These are phyloP conservation scores for Neonectria magnoliae DNA, from an alignment of 2,329 filamentous ascomycete genomes.

Conservation along the genomic window DNA sequence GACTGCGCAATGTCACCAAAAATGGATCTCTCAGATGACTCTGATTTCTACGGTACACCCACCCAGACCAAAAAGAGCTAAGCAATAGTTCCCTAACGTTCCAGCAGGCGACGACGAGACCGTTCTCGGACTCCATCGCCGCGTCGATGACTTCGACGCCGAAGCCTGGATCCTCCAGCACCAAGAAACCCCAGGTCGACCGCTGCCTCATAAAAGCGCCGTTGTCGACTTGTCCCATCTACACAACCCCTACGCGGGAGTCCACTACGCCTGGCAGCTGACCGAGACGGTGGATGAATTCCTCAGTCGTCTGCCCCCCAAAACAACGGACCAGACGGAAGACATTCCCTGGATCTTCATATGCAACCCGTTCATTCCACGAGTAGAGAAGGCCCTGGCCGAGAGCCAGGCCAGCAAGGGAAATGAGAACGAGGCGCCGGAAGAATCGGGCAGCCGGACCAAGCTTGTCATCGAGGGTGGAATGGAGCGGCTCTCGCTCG, in stretches of 20 bases:
- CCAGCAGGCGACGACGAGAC: constrained; percentile 64
- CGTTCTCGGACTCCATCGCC: constrained; percentile 58
- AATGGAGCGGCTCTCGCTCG: constrained; percentile 57
- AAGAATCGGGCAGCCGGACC: constrained; percentile 57
- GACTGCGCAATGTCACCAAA: not conserved
- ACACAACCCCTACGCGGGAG: constrained; percentile 69
- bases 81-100: constrained; percentile 23
- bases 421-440: constrained; percentile 61
- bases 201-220: constrained; percentile 34
- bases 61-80: not conserved
- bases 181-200: constrained; percentile 39
- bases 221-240: constrained; percentile 46
- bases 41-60: constrained; percentile 64
- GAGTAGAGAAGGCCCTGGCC: constrained; percentile 46
- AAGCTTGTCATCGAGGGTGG: constrained; percentile 63
- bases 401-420: constrained; percentile 53
- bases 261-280: constrained; percentile 68
- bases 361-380: constrained; percentile 67
- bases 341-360: constrained; percentile 77
- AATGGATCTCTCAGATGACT: constrained; percentile 59
- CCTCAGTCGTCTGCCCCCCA: constrained; percentile 73
- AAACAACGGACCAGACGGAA: constrained; percentile 60
- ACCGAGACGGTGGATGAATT: constrained; percentile 73
- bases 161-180: constrained; percentile 54
- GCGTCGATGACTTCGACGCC: constrained; percentile 61